Evolutionary conservation across 306 rosid species (phyloP).

Genomic region (Ceratonia siliqua): DNA sequence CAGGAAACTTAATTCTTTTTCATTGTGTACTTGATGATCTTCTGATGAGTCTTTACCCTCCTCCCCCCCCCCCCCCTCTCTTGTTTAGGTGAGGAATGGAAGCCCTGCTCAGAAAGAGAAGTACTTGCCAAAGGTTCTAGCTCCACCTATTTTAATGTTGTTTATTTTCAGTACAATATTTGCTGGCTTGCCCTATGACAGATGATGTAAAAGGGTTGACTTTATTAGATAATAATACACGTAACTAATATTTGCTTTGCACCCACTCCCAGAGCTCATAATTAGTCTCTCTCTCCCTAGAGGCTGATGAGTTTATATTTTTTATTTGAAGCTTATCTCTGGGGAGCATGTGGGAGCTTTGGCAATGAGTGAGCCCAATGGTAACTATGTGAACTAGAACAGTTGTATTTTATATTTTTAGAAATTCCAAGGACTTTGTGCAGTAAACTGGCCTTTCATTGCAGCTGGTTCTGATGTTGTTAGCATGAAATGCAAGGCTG

Average conservation of each 20-base stretch:
- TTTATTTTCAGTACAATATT: slow-evolving; percentile 20
- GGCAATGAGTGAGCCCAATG: slow-evolving; percentile 97
- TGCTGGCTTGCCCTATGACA: slow-evolving; percentile 13
- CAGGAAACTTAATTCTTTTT: slow-evolving; percentile 31
- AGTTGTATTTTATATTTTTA: slow-evolving; percentile 18
- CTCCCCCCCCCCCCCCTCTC: slow-evolving; percentile 15
- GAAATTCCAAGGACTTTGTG: slow-evolving; percentile 21
- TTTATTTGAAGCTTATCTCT: slow-evolving; percentile 69
- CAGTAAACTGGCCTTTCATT: slow-evolving; percentile 27
- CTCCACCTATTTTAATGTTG: slow-evolving; percentile 26
- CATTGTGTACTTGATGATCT: slow-evolving; percentile 11
- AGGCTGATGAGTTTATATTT: slow-evolving; percentile 31
- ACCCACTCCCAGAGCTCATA: slow-evolving; percentile 1
- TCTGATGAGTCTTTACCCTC: slow-evolving; percentile 20
- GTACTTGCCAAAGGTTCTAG: slow-evolving; percentile 85
- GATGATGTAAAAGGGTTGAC: slow-evolving; percentile 20
- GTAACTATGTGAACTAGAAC: slow-evolving; percentile 45
- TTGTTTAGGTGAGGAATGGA: slow-evolving; percentile 87
- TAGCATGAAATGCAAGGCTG: slow-evolving; percentile 98
- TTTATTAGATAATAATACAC: slow-evolving; percentile 24
- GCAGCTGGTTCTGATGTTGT: slow-evolving; percentile 99
- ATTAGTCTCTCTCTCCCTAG: not conserved
- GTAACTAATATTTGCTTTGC: not conserved
- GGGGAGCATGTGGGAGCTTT: slow-evolving; percentile 98
- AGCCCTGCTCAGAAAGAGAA: slow-evolving; percentile 67